Evolutionary conservation across 352 stramenopile species (phyloP), one percentile per base, ranked within the genome.

Genomic region (Pythium monospermum): DNA sequence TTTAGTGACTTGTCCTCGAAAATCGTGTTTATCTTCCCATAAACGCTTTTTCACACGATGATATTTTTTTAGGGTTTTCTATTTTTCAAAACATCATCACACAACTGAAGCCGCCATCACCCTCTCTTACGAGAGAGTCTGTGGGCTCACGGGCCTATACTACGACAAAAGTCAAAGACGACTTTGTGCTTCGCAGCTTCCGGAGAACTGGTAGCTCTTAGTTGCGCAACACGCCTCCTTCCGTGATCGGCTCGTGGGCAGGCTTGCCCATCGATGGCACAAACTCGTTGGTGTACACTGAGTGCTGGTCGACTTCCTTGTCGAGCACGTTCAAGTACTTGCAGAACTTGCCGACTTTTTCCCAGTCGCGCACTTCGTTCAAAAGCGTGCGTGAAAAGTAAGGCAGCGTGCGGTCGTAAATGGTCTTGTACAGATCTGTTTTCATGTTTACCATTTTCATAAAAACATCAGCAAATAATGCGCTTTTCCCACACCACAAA

Each of bases 281-380:
- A 25, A 77, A 66, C 41, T 77, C 68, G 61, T 77, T 77, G 37
- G 65, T 68, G 61, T 71, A 77, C n/a, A 77, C 68, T 47, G 68
- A 71, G 65, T 77, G 62, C 57, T 77, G 68, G 65, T 77, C 62
- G 16, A 77, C 62, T 6, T 49, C 49, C 30, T 53, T 59, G 52
- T 77, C 68, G 35, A 77, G 57, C 36, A 77, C 68, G 30, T 77
- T 63, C 15, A 77, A 50, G 59, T 77, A 77, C 62, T 77, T 77
- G 59, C 68, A 77, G 48, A 77, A 77, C 40, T 67, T 69, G 62
- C 68, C 68, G 13, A 77, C 68, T 46, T 77, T 77, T 48, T 74
- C 65, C 68, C 68, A 77, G 59, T 77, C 68, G n/a, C 68, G 68
- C 47, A 63, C 66, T 32, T 70, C 68, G 47, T 77, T 77, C 38